Evolutionary conservation across 441 rosid species (phyloP).

Genomic region (Metrosideros polymorpha): DNA sequence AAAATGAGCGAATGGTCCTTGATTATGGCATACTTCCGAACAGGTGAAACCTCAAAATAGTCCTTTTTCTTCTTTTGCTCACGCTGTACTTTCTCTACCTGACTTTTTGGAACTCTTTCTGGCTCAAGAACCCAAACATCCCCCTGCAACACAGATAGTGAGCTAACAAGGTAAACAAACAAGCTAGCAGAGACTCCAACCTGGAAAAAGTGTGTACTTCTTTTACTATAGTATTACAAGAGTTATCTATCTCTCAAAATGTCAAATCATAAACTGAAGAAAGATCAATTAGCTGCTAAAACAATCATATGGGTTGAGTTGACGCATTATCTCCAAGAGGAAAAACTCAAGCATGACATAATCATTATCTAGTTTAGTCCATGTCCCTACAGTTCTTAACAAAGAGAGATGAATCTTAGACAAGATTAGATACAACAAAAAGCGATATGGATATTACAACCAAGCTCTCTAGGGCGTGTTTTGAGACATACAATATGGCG

Average conservation of each 20-base stretch:
- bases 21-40: constrained; percentile 43
- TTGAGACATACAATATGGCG: background rate
- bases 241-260: background rate
- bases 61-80: constrained; percentile 60
- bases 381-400: background rate
- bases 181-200: background rate
- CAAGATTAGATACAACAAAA: background rate
- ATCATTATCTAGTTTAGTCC: background rate
- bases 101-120: constrained; percentile 39
- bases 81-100: constrained; percentile 28
- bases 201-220: background rate
- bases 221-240: background rate
- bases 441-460: background rate
- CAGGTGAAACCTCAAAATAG: constrained; percentile 52
- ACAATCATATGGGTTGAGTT: background rate
- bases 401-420: background rate
- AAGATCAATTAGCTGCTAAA: background rate
- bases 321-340: background rate
- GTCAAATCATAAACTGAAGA: background rate
- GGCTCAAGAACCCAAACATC: constrained; percentile 70
- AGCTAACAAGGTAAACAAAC: background rate
- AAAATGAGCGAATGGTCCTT: constrained; percentile 42
- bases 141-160: constrained; percentile 42
- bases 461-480: background rate
- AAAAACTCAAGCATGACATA: background rate